Percentiles rank a stretch among this genome's conserved stretches.
These are phyloP conservation scores for Cryomyces minteri DNA, from an alignment of 495 filamentous ascomycete genomes.

Conservation along the genomic window DNA sequence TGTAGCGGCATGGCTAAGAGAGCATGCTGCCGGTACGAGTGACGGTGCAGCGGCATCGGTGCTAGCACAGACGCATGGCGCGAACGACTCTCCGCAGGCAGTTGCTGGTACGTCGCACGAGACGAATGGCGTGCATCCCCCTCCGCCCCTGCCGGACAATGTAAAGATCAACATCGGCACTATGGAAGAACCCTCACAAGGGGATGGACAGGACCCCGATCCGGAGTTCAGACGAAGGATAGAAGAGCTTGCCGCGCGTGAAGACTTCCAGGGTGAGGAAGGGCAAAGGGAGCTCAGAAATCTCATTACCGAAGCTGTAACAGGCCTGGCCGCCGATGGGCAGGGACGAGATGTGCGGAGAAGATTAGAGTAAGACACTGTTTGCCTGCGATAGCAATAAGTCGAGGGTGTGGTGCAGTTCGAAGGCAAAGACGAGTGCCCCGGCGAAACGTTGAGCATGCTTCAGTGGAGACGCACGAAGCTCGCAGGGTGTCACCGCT, in stretches of 20 bases:
- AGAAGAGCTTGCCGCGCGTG: conserved; percentile 23
- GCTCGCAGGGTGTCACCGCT: no score
- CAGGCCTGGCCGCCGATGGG: conserved; percentile 9
- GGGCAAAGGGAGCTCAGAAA: conserved; percentile 21
- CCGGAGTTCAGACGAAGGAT: conserved; percentile 25
- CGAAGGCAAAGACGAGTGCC: no score
- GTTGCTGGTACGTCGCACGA: background rate
- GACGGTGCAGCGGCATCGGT: background rate
- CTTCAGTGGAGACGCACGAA: no score
- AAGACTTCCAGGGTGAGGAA: conserved; percentile 24
- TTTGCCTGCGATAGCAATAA: no score
- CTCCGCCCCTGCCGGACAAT: conserved; percentile 18
- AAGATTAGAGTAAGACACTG: background rate
- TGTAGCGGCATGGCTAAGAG: conserved; percentile 11
- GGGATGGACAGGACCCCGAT: conserved; percentile 18
- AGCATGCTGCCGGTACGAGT: background rate
- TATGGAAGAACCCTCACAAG: conserved; percentile 10
- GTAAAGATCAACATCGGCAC: conserved; percentile 20
- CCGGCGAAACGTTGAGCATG: no score
- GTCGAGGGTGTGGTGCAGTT: no score
- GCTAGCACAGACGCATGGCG: background rate
- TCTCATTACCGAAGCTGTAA: conserved; percentile 23
- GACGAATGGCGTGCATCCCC: conserved; percentile 10
- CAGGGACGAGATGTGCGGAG: background rate
- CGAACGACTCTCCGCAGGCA: background rate